Evolutionary conservation across 768 basidiomycete species (phyloP).

Genomic region (Pulveroboletus sp.): DNA sequence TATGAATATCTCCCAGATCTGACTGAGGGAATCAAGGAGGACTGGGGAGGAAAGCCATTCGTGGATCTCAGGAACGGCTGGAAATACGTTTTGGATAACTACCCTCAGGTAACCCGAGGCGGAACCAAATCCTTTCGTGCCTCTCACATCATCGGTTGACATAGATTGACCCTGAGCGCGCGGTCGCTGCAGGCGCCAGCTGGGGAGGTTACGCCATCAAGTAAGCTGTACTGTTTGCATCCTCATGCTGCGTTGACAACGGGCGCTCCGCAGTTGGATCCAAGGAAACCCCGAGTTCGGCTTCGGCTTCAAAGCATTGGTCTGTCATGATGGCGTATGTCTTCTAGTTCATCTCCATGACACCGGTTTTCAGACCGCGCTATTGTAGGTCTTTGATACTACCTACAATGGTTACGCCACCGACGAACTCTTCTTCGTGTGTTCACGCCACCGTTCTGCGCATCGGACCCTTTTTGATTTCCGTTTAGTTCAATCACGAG

Average conservation of each 20-base stretch:
- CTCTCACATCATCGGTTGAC: neutral
- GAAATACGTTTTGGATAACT: constrained; percentile 61
- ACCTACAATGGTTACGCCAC: constrained; percentile 82
- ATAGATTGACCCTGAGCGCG: constrained; percentile 66
- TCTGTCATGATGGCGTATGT: constrained; percentile 86
- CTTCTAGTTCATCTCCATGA: constrained; percentile 3
- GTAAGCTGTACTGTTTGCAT: constrained; percentile 36
- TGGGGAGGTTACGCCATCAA: constrained; percentile 91
- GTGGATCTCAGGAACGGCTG: constrained; percentile 72
- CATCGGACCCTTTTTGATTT: neutral
- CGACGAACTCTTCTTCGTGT: constrained; percentile 87
- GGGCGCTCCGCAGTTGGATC: constrained; percentile 65
- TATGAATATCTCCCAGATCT: constrained; percentile 44
- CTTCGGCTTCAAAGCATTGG: constrained; percentile 87
- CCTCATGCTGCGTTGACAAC: constrained; percentile 1
- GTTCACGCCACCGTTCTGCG: constrained; percentile 22
- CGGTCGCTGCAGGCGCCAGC: constrained; percentile 76
- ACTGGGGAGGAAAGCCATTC: constrained; percentile 88
- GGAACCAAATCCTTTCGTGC: neutral
- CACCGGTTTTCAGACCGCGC: neutral
- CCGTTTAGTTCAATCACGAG: constrained; percentile 72
- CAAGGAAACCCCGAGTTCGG: constrained; percentile 88
- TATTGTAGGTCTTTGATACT: constrained; percentile 66
- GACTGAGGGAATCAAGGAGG: constrained; percentile 73
- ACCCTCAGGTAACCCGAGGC: constrained; percentile 54